phyloP scores from a whole-genome alignment of 1,139 yeast species.

The Tardiomyces blankii region DNA sequence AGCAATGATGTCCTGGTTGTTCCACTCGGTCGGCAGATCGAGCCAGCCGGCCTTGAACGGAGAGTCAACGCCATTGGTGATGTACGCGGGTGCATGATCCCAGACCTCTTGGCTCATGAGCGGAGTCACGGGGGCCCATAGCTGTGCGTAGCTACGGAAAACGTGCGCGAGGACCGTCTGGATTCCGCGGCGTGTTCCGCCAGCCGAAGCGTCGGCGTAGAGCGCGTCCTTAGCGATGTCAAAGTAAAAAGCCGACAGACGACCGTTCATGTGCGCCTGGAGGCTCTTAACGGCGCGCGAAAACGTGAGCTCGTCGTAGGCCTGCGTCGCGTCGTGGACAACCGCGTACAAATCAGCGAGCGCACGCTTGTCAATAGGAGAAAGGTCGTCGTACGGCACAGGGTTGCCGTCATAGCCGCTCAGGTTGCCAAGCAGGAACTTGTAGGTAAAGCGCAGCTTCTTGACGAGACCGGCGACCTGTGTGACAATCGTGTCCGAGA shows the following conservation, averaged over 20 bases:
- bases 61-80: slow-evolving; percentile 29
- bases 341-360: slow-evolving; percentile 45
- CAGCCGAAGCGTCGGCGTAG: slow-evolving; percentile 50
- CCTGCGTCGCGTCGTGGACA: slow-evolving; percentile 30
- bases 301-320: slow-evolving; percentile 52
- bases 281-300: slow-evolving; percentile 52
- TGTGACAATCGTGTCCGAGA: slow-evolving; percentile 60
- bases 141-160: slow-evolving; percentile 47
- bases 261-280: slow-evolving; percentile 62
- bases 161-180: slow-evolving; percentile 63
- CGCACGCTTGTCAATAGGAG: slow-evolving; percentile 53
- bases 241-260: slow-evolving; percentile 74
- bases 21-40: slow-evolving; percentile 32
- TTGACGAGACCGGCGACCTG: slow-evolving; percentile 74
- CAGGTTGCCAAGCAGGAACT: slow-evolving; percentile 71
- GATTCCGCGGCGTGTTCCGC: slow-evolving; percentile 48
- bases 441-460: slow-evolving; percentile 73
- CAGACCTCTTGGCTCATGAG: slow-evolving; percentile 80
- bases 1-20: slow-evolving; percentile 17
- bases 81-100: slow-evolving; percentile 38
- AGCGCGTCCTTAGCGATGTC: slow-evolving; percentile 78
- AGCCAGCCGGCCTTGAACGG: slow-evolving; percentile 44
- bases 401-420: slow-evolving; percentile 25
- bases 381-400: slow-evolving; percentile 31
- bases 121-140: slow-evolving; percentile 77